A percentile compares a stretch with the other conserved stretches of the same genome.
Evolutionary conservation across 2,329 filamentous ascomycete species (phyloP).

Genomic region (Ophiocordyceps sinensis): DNA sequence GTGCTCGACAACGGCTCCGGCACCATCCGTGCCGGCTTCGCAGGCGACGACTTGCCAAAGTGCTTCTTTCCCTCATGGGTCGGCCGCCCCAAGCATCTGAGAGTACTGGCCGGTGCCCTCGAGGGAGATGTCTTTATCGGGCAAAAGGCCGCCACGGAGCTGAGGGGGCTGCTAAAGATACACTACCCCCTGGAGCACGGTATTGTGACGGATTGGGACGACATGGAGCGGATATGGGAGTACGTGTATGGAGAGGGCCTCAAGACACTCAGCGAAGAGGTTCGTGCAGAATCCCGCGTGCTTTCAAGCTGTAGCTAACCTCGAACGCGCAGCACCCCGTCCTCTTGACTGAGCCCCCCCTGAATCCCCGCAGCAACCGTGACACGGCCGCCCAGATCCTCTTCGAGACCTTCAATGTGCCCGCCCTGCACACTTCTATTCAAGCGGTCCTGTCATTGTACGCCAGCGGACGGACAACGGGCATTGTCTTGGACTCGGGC

Average conservation of each 20-base stretch:
- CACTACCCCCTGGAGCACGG: constrained; percentile 92
- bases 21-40: constrained; percentile 93
- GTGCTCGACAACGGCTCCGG: constrained; percentile 98
- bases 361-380: constrained; percentile 91
- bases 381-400: constrained; percentile 94
- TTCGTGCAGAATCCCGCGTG: constrained; percentile 18
- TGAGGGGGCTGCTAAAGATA: constrained; percentile 89
- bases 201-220: constrained; percentile 98
- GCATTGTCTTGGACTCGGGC: constrained; percentile 87
- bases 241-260: constrained; percentile 93
- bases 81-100: constrained; percentile 84
- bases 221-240: constrained; percentile 99
- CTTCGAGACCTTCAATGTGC: constrained; percentile 98
- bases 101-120: constrained; percentile 88
- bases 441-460: constrained; percentile 94
- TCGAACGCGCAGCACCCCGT: constrained; percentile 60
- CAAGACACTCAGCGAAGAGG: constrained; percentile 95
- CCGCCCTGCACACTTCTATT: constrained; percentile 89
- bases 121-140: constrained; percentile 98
- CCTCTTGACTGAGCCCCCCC: constrained; percentile 83
- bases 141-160: constrained; percentile 70
- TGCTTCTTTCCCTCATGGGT: constrained; percentile 97
- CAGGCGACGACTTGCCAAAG: constrained; percentile 88
- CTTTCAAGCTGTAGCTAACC: constrained; percentile 5
- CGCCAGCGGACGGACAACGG: constrained; percentile 87